Conservation (phyloP, 164 flowering plant genomes). For the Aristolochia contorta region DNA sequence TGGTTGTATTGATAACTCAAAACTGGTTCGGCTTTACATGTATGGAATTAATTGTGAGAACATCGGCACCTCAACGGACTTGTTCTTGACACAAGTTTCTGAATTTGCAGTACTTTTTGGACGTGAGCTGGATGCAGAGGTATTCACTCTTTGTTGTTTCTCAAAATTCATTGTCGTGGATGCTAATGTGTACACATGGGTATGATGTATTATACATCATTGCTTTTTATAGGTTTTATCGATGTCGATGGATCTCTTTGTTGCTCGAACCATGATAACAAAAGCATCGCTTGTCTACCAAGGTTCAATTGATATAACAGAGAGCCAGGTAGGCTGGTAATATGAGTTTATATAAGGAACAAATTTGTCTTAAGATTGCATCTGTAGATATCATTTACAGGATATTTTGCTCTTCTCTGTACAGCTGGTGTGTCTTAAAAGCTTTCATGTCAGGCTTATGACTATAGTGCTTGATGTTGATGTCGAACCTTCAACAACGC, state of each 20-base stretch:
- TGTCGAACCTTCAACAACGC: conserved; percentile 95
- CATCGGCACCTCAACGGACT: conserved; percentile 61
- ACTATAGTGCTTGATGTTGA: conserved; percentile 98
- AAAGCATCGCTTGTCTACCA: conserved; percentile 71
- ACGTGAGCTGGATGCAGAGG: conserved; percentile 99
- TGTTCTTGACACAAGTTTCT: conserved; percentile 73
- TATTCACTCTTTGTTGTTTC: conserved; percentile 10
- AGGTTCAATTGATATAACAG: conserved; percentile 58
- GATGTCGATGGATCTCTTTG: conserved; percentile 98
- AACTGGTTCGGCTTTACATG: conserved; percentile 56
- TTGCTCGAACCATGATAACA: conserved; percentile 88
- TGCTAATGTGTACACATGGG: no score
- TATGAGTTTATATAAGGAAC: background rate
- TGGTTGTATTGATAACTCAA: conserved; percentile 28
- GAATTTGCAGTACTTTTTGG: conserved; percentile 92
- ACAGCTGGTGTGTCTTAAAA: conserved; percentile 82
- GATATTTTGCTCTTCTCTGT: conserved; percentile 2
- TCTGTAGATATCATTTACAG: no score
- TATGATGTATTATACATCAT: background rate
- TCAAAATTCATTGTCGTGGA: background rate
- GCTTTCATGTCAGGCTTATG: conserved; percentile 97
- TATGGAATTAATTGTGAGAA: conserved; percentile 65
- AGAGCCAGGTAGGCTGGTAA: conserved; percentile 48
- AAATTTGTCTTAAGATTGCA: no score
- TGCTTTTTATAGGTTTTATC: conserved; percentile 69